A percentile compares a stretch with the other conserved stretches of the same genome.
Evolutionary conservation across 768 basidiomycete genomes (phyloP).

Genomic region (Suillus weaverae): DNA sequence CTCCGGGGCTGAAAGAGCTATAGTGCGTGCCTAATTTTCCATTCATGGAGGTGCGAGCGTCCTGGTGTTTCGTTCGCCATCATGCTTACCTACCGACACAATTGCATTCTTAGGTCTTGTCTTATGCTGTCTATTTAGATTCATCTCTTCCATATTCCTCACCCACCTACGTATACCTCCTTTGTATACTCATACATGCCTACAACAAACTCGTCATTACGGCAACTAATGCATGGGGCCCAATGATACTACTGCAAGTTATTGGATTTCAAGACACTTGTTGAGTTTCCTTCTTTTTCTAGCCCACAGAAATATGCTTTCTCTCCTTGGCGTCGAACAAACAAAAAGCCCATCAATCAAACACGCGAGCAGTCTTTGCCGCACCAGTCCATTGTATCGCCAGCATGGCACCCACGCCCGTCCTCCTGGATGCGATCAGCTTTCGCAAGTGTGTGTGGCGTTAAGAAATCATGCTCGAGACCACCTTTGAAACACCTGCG

Average conservation of each 20-base stretch:
- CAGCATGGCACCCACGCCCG: background rate
- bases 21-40: conserved; percentile 5
- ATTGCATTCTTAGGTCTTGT: background rate
- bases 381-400: background rate
- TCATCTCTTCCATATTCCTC: conserved; percentile 4
- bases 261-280: background rate
- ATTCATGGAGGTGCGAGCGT: conserved; percentile 16
- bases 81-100: background rate
- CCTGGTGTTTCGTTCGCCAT: background rate
- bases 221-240: background rate
- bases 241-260: background rate
- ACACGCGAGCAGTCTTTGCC: conserved; percentile 3
- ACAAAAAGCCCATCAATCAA: background rate
- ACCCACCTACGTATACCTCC: conserved; percentile 16
- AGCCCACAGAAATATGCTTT: background rate
- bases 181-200: conserved; percentile 18
- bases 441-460: conserved; percentile 46
- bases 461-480: conserved; percentile 54
- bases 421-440: conserved; percentile 5
- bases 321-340: background rate
- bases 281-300: background rate
- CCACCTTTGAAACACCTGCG: conserved; percentile 58
- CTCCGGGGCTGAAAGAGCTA: conserved; percentile 30
- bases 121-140: background rate
- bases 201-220: background rate